These are phyloP conservation scores for Septoria petroselini DNA, from an alignment of 2,329 filamentous ascomycete genomes.

Conservation along the genomic window DNA sequence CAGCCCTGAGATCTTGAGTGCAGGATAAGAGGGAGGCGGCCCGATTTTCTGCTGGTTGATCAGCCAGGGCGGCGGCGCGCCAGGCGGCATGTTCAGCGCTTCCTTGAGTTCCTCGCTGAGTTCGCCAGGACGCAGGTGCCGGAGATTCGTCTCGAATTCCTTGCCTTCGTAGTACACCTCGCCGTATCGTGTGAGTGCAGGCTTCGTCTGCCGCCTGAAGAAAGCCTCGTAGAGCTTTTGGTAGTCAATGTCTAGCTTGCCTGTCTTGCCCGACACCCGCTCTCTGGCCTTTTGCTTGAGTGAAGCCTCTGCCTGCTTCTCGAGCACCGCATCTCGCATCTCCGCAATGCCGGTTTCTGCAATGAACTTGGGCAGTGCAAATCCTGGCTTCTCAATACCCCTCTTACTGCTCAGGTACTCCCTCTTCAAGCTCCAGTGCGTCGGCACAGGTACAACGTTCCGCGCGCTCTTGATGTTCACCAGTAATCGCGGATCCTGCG, in stretches of 20 bases:
- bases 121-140: slow-evolving; percentile 85
- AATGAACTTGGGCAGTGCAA: slow-evolving; percentile 91
- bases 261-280: slow-evolving; percentile 91
- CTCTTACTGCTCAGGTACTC: slow-evolving; percentile 97
- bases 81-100: slow-evolving; percentile 87
- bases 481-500: slow-evolving; percentile 80
- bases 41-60: slow-evolving; percentile 95
- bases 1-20: slow-evolving; percentile 88
- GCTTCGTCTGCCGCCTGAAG: slow-evolving; percentile 96
- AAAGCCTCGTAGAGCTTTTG: slow-evolving; percentile 98
- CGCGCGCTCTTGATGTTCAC: slow-evolving; percentile 93
- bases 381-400: slow-evolving; percentile 92
- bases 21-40: slow-evolving; percentile 89
- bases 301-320: slow-evolving; percentile 89
- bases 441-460: slow-evolving; percentile 91
- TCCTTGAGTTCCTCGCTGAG: slow-evolving; percentile 86
- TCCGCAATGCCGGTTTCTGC: slow-evolving; percentile 95
- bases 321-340: slow-evolving; percentile 93
- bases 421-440: slow-evolving; percentile 92
- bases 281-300: slow-evolving; percentile 96
- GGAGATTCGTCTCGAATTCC: slow-evolving; percentile 91
- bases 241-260: slow-evolving; percentile 96
- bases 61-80: slow-evolving; percentile 91
- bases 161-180: slow-evolving; percentile 99
- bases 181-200: slow-evolving; percentile 86